Evolutionary conservation across 495 filamentous ascomycete species (phyloP).

Genomic region (Aspergillus wentii): DNA sequence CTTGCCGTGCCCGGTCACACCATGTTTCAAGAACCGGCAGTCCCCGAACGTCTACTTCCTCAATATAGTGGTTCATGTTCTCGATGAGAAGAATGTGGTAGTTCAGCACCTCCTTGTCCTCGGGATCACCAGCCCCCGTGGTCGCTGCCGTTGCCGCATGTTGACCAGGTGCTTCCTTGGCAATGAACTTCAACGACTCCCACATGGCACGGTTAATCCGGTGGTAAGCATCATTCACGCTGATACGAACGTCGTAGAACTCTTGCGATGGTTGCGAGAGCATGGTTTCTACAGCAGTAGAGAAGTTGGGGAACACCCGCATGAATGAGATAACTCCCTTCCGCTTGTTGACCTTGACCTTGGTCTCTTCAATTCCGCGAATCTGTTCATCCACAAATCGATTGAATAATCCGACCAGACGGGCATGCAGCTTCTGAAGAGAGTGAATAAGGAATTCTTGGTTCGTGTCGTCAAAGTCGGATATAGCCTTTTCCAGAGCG

Average conservation of each 20-base stretch:
- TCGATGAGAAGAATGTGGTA: slow-evolving; percentile 96
- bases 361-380: slow-evolving; percentile 95
- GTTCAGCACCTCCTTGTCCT: slow-evolving; percentile 93
- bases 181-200: slow-evolving; percentile 91
- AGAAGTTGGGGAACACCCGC: slow-evolving; percentile 85
- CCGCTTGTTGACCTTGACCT: slow-evolving; percentile 97
- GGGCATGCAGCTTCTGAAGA: slow-evolving; percentile 73
- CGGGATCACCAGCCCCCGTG: slow-evolving; percentile 61
- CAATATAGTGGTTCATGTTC: slow-evolving; percentile 96
- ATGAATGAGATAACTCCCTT: slow-evolving; percentile 95
- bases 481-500: slow-evolving; percentile 70
- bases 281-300: slow-evolving; percentile 75
- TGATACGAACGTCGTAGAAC: slow-evolving; percentile 60
- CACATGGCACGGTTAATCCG: slow-evolving; percentile 95
- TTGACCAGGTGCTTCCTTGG: slow-evolving; percentile 77
- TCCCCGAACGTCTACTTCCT: slow-evolving; percentile 75
- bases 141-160: slow-evolving; percentile 37
- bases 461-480: slow-evolving; percentile 76
- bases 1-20: slow-evolving; percentile 67
- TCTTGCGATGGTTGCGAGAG: slow-evolving; percentile 50
- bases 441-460: slow-evolving; percentile 84
- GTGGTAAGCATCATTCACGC: slow-evolving; percentile 81
- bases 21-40: slow-evolving; percentile 76
- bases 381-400: slow-evolving; percentile 94
- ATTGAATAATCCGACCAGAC: slow-evolving; percentile 69